These are phyloP conservation scores for Lasiodiplodia citricola DNA, from an alignment of 2,329 filamentous ascomycete genomes.

Conservation along the genomic window DNA sequence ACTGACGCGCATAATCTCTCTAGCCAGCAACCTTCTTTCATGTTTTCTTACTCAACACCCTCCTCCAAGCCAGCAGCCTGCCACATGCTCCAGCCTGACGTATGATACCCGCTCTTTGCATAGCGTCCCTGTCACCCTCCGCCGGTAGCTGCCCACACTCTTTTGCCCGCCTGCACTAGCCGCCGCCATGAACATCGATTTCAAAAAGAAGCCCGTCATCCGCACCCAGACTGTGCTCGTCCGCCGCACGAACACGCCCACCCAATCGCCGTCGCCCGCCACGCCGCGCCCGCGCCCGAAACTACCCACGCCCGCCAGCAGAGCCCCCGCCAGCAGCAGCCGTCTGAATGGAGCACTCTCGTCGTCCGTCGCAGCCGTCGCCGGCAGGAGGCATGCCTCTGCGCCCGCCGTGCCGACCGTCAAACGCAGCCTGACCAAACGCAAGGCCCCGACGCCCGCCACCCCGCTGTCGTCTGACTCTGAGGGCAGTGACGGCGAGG, in stretches of 20 bases:
- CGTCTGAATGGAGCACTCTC: slow-evolving; percentile 12
- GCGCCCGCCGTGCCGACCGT: slow-evolving; percentile 6
- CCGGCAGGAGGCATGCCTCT: slow-evolving; percentile 12
- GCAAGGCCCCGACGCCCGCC: slow-evolving; percentile 26
- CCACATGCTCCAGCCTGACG: slow-evolving; percentile 16
- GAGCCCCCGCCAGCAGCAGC: not conserved
- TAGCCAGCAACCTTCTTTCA: slow-evolving; percentile 20
- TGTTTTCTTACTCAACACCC: slow-evolving; percentile 18
- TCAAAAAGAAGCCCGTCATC: slow-evolving; percentile 25
- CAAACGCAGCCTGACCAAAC: slow-evolving; percentile 22
- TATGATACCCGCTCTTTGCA: slow-evolving; percentile 24
- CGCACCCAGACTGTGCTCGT: slow-evolving; percentile 26
- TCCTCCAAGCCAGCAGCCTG: slow-evolving; percentile 1
- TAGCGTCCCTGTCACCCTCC: slow-evolving; percentile 10
- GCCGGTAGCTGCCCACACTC: slow-evolving; percentile 15
- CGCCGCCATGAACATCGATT: slow-evolving; percentile 26
- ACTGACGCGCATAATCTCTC: slow-evolving; percentile 24
- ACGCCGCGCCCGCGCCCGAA: slow-evolving; percentile 19
- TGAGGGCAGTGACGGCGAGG: slow-evolving; percentile 23
- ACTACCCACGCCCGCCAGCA: slow-evolving; percentile 22
- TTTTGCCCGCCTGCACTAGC: slow-evolving; percentile 9
- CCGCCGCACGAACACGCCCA: slow-evolving; percentile 17
- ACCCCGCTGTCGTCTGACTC: slow-evolving; percentile 21
- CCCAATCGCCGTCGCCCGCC: slow-evolving; percentile 12
- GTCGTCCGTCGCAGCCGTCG: slow-evolving; percentile 9